Base-by-base conservation (phyloP, 306 rosid species). In the Sesbania bispinosa region DNA sequence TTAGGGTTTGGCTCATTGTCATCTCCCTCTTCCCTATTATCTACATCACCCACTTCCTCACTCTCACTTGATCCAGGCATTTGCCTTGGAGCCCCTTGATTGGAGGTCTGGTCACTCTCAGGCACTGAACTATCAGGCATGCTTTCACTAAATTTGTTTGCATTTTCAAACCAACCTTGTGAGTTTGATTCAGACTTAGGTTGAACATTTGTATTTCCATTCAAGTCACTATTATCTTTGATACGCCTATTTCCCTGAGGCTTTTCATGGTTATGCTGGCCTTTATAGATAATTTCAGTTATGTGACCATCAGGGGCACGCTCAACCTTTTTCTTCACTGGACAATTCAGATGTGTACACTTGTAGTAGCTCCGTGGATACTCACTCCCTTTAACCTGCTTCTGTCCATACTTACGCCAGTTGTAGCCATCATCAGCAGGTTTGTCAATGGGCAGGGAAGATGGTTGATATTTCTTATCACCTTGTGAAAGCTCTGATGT, bases 361-460 rank as follows among this genome's bases (percentile, higher is more conserved):
- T 89, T 94, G 84, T 91, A 91, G 79, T 94, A 94, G 82, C 99
- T 91, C 71, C 99, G 87, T 7, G 97, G 96, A 91, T 9, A 94
- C 76, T 91, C 99, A 21, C 96, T 94, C 15, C 99, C 99, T 77
- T 91, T 94, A 69, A 94, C 99, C 76, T 86, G 97, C 88, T 94
- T 94, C 87, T 91, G 99, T 55, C 99, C 99, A 60, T 94, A 94
- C 81, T 94, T 94, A 51, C 99, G 88, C 99, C 99, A 94, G 83
- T 89, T 94, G 81, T 83, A 94, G 79, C 97, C 89, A 75, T 94
- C 99, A 67, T 89, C 93, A 4, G 85, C 84, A 75, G 97, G 97
- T 46, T 83, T 88, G 83, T 82, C 96, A 69, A 84, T 26, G 42
- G 77, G 81, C 79, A 43, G 3, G 4, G 95, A 62, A 27, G 86